phyloP scores from a whole-genome alignment of 1,284 basidiomycete species.

The Tetrapyrgos nigripes region DNA sequence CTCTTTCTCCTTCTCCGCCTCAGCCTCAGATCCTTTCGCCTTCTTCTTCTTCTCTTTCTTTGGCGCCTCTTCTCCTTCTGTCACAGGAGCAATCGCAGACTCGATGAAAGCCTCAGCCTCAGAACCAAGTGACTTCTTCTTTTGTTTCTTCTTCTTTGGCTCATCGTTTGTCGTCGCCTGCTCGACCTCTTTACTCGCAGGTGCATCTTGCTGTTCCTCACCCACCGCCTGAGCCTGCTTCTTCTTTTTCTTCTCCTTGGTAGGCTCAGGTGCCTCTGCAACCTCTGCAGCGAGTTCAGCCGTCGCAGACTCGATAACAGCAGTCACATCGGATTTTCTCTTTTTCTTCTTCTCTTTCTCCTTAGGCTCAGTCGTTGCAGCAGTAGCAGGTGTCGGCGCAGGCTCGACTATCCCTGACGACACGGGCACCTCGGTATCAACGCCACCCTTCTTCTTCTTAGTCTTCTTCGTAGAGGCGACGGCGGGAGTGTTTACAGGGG shows the following conservation, averaged over 20 bases:
- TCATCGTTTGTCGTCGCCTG: neutral
- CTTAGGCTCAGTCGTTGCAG: conserved; percentile 1
- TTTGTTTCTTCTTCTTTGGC: neutral
- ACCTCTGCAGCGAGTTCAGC: neutral
- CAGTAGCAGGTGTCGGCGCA: neutral
- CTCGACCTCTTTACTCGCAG: conserved; percentile 1
- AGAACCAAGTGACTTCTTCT: conserved; percentile 3
- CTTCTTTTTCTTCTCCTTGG: conserved; percentile 20
- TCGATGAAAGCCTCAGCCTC: neutral
- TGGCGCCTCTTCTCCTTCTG: neutral
- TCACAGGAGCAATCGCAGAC: neutral
- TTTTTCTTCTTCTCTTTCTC: conserved; percentile 15
- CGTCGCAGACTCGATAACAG: neutral
- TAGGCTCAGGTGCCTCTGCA: conserved; percentile 6
- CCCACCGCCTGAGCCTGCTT: conserved; percentile 13
- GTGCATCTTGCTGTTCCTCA: conserved; percentile 11
- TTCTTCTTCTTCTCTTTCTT: neutral
- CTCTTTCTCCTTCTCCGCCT: neutral
- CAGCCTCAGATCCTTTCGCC: neutral
- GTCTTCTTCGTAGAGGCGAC: neutral
- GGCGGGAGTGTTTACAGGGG: conserved; percentile 5
- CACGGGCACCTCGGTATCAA: neutral
- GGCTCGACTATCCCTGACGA: neutral
- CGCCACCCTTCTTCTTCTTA: conserved; percentile 9
- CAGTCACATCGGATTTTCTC: conserved; percentile 14